Percentiles rank a stretch among this genome's conserved stretches.
Conservation (phyloP, 202 grass and related monocot species). For the Alloteropsis angusta region DNA sequence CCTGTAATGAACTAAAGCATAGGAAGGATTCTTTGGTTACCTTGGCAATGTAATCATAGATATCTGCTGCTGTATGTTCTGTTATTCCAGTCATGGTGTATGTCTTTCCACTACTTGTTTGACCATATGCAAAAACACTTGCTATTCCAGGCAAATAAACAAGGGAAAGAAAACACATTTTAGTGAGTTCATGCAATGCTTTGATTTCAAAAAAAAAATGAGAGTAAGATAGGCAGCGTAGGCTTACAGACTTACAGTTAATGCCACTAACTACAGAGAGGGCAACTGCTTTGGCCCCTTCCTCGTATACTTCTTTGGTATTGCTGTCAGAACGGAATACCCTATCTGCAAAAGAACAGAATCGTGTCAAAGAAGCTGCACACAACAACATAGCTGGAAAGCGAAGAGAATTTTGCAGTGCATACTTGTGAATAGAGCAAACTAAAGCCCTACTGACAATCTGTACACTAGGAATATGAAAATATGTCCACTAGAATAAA, state of each 20-base stretch:
- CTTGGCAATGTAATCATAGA: constrained; percentile 91
- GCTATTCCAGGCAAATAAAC: constrained; percentile 27
- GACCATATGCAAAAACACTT: constrained; percentile 96
- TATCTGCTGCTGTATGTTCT: constrained; percentile 69
- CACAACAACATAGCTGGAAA: constrained; percentile 8
- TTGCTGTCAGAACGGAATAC: constrained; percentile 66
- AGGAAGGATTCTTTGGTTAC: constrained; percentile 25
- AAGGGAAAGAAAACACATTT: background rate
- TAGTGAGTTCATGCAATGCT: constrained; percentile 16
- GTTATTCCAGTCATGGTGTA: constrained; percentile 94
- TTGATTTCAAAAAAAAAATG: constrained; percentile 4
- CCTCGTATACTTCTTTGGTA: constrained; percentile 73
- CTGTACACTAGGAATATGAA: background rate
- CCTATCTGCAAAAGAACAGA: constrained; percentile 47
- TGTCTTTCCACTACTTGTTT: constrained; percentile 97
- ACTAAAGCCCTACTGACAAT: background rate
- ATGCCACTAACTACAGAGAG: constrained; percentile 94
- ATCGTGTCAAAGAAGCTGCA: constrained; percentile 10
- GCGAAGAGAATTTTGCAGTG: background rate
- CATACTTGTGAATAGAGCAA: constrained; percentile 28
- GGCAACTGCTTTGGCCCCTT: constrained; percentile 73
- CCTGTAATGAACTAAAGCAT: background rate
- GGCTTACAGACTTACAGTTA: constrained; percentile 90
- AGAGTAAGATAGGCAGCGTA: background rate
- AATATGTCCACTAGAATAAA: background rate